A percentile compares a stretch with the other conserved stretches of the same genome.
phyloP scores from a whole-genome alignment of 768 basidiomycete species.

The Roridomyces roridus region DNA sequence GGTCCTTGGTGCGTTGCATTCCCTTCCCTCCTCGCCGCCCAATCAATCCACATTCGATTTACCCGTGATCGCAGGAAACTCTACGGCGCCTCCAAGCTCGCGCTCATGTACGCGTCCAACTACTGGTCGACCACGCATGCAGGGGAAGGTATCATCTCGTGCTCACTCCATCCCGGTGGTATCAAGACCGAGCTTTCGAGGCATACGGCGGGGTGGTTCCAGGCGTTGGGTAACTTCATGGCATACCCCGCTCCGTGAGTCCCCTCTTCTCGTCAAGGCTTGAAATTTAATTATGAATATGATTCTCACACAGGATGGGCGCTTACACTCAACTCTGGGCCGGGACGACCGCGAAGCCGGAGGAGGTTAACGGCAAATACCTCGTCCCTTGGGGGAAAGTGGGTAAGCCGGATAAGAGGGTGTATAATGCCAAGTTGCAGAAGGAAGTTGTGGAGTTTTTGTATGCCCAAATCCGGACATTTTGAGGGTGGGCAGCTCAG shows the following conservation, averaged over 20 bases:
- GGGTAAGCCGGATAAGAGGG: too few species aligned
- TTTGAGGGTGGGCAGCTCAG: too few species aligned
- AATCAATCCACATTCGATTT: neutral
- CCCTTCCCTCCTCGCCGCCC: neutral
- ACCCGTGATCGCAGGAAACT: neutral
- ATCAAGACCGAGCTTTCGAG: slow-evolving; percentile 23
- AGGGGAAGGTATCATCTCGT: neutral
- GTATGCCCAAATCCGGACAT: too few species aligned
- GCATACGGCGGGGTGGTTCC: neutral
- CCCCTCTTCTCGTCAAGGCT: neutral
- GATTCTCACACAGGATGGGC: neutral
- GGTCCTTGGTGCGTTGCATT: neutral
- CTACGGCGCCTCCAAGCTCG: neutral
- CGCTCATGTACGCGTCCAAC: neutral
- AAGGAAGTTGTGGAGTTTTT: too few species aligned
- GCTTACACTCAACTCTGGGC: slow-evolving; percentile 14
- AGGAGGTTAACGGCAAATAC: slow-evolving; percentile 4
- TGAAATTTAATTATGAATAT: neutral
- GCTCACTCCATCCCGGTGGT: slow-evolving; percentile 31
- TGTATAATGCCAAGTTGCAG: too few species aligned
- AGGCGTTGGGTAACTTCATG: neutral
- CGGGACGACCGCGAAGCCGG: slow-evolving; percentile 3
- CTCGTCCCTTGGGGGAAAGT: too few species aligned
- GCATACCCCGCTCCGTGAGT: slow-evolving; percentile 2
- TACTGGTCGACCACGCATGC: neutral